A percentile compares a stretch with the other conserved stretches of the same genome.
Conservation (phyloP, 345 rosid species). For the Viola odorata region DNA sequence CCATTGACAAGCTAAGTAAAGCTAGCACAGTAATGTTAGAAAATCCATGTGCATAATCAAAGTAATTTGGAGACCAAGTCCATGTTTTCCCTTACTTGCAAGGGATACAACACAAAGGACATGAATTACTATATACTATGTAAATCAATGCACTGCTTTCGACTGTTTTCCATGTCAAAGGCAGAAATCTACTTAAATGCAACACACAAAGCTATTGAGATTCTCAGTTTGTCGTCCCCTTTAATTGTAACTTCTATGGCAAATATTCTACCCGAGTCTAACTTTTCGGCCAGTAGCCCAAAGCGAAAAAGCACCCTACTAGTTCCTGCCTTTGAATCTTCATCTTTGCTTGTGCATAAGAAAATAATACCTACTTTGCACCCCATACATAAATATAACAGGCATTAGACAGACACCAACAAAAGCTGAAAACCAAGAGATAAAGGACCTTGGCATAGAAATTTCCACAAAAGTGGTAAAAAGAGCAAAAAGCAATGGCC, state of each 20-base stretch:
- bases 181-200: slow-evolving; percentile 3
- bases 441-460: background rate
- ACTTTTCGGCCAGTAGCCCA: slow-evolving; percentile 25
- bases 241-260: slow-evolving; percentile 22
- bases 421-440: slow-evolving; percentile 11
- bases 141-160: slow-evolving; percentile 9
- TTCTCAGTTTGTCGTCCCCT: slow-evolving; percentile 18
- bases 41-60: background rate
- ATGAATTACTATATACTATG: background rate
- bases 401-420: background rate
- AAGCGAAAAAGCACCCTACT: slow-evolving; percentile 5
- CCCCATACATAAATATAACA: background rate
- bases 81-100: slow-evolving; percentile 8
- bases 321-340: slow-evolving; percentile 11
- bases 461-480: background rate
- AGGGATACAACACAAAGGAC: slow-evolving; percentile 9
- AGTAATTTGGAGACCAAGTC: background rate
- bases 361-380: background rate
- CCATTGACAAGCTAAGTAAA: background rate
- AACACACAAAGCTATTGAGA: slow-evolving; percentile 15
- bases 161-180: slow-evolving; percentile 9
- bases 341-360: slow-evolving; percentile 1
- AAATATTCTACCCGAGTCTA: slow-evolving; percentile 26
- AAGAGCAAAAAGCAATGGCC: slow-evolving; percentile 11
- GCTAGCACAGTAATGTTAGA: background rate